Evolutionary conservation across 1,139 yeast genomes (phyloP), one percentile per base, ranked within the genome.

Genomic region (Zhuliangozyma parablackwelliae): DNA sequence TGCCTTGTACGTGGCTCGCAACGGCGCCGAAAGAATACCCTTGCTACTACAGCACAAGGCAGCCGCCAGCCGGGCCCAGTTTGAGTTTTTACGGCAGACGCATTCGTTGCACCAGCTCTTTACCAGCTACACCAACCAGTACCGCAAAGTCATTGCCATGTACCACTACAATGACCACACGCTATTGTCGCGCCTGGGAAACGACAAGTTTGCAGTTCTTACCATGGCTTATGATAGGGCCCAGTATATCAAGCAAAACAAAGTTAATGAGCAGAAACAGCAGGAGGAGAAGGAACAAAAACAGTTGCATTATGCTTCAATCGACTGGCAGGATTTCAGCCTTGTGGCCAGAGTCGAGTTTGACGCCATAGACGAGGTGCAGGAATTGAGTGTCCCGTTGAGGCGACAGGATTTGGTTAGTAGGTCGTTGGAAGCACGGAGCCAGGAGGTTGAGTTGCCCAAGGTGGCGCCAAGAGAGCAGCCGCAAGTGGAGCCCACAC

Each of bases 261-360:
- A 59, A 31, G 45, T 58, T 42, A 44, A 56, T 30, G 51, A 57
- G 48, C 58, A 40, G 54, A 65, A 52, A 48, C 57, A 39, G 48
- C 59, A 37, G 63, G 63, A 60, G 36, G 72, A 72, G 36, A 47
- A 51, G 20, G 42, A 48, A 11, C 50, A 53, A 28, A 59, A 66
- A 31, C 63, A 62, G 45, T 41, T 78, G 23, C 80, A 76, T 33
- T 86, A 72, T 59, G 90, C 94, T 0, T 76, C 83, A 25, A 82
- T 88, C 21, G 90, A 90, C 57, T 92, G 98, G 98, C 82, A 82
- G 43, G 87, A 85, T 44, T 89, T 89, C 53, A 65, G 72, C 2
- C 66, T 88, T 12, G 84, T 85, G 3, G 89, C 82, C 34, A 78
- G 82, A 2, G 68, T 88, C 10, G 77, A 73, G 37, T 83, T 89